Percentiles rank a stretch among this genome's conserved stretches.
These are phyloP conservation scores for Novymonas esmeraldas DNA, from an alignment of 208 protist species.

Conservation along the genomic window DNA sequence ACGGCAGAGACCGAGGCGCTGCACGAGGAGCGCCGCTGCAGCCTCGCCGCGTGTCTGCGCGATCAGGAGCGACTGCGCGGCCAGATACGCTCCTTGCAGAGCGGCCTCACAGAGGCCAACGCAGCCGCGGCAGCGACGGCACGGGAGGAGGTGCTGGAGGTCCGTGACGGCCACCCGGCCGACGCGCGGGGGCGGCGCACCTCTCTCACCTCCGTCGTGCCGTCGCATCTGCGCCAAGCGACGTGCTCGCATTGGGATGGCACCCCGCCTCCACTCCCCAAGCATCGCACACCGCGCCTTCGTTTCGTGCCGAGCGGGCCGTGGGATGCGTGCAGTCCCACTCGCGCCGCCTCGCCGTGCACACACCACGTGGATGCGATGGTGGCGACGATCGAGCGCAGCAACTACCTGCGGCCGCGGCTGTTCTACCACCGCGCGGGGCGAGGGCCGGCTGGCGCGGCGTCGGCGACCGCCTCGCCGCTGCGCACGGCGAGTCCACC, in stretches of 20 bases:
- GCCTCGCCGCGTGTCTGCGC: slow-evolving; percentile 23
- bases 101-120: slow-evolving; percentile 1
- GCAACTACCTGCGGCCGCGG: slow-evolving; percentile 70
- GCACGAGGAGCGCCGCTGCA: slow-evolving; percentile 13
- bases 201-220: neutral
- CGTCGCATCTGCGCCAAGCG: slow-evolving; percentile 12
- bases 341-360: slow-evolving; percentile 21
- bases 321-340: slow-evolving; percentile 19
- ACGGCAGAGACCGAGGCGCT: slow-evolving; percentile 24
- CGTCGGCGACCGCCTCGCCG: neutral
- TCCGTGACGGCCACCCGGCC: too few relatives aligned
- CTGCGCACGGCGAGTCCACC: too few relatives aligned
- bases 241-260: slow-evolving; percentile 28
- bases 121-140: neutral
- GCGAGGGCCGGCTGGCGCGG: slow-evolving; percentile 14
- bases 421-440: slow-evolving; percentile 57
- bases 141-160: neutral
- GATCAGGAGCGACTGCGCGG: slow-evolving; percentile 31
- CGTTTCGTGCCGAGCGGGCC: slow-evolving; percentile 35
- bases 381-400: slow-evolving; percentile 71
- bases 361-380: slow-evolving; percentile 74
- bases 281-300: slow-evolving; percentile 13
- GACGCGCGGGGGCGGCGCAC: neutral
- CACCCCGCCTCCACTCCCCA: slow-evolving; percentile 15
- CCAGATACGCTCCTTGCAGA: slow-evolving; percentile 13